Evolutionary conservation across 192 early-diverging fungal species (phyloP).

Genomic region (Coemansia sp.): DNA sequence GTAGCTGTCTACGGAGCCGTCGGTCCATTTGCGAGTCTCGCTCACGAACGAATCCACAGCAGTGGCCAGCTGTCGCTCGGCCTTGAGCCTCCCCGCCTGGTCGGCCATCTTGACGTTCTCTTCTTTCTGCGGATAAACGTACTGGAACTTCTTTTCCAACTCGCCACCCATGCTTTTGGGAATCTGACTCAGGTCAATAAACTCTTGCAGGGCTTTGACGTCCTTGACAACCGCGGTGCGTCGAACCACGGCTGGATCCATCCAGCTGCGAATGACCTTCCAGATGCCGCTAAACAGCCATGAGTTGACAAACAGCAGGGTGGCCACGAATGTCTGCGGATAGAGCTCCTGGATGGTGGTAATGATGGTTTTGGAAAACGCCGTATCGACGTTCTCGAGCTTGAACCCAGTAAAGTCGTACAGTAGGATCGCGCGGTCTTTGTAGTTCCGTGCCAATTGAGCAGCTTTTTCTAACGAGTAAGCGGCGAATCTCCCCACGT

Average conservation of each 20-base stretch:
- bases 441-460: constrained; percentile 17
- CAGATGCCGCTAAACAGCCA: constrained; percentile 86
- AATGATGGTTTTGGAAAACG: constrained; percentile 73
- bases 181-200: constrained; percentile 60
- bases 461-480: constrained; percentile 31
- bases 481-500: constrained; percentile 17
- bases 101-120: constrained; percentile 59
- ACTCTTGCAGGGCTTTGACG: constrained; percentile 58
- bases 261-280: constrained; percentile 71
- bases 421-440: constrained; percentile 58
- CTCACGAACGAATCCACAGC: constrained; percentile 42
- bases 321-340: constrained; percentile 71
- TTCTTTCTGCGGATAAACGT: constrained; percentile 46
- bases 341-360: constrained; percentile 76
- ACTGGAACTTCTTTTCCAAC: constrained; percentile 55
- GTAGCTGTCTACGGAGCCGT: constrained; percentile 5
- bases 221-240: constrained; percentile 75
- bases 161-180: constrained; percentile 62
- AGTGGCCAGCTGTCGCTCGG: constrained; percentile 35
- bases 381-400: constrained; percentile 69
- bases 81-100: constrained; percentile 34
- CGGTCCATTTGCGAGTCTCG: constrained; percentile 49
- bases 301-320: constrained; percentile 77
- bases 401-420: constrained; percentile 74
- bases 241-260: constrained; percentile 79